Base-by-base conservation (phyloP, 768 basidiomycete genomes). In the Auriscalpium microsporum region DNA sequence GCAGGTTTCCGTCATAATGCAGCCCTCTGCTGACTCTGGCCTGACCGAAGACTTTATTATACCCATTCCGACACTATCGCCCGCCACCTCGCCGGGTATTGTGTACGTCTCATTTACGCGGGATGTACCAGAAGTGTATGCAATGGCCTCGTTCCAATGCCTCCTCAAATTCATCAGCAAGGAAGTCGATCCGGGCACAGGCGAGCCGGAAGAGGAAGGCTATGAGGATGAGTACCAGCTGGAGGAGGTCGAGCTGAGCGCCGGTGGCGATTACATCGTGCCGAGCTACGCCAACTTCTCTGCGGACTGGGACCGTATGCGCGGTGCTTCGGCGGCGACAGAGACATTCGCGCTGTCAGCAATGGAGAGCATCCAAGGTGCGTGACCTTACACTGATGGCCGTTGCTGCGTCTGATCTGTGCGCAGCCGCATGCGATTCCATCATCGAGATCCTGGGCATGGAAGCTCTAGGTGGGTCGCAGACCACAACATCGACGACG, bases 221-320 rank as follows among this genome's bases (percentile, higher is more conserved):
- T 99, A 98, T 69, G 90, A 94, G 66, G 96, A 98, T 73, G 95
- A 98, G 71, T 99, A 99, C 71, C 90, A 92, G 69, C 75, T 97
- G 45, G 96, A 99, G 69, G 96, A 98, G 58, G 82, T 96, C 55
- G 96, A 98, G 68, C 76, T 99, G 52, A 85, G 87, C 56, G 94
- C 91, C 10, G 89, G 87, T 2, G 61, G 61, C 23, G 95, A 98
- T 74, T 99, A 95, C 69, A 90, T 99, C 65, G 75, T 94, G 42
- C 95, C 96, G n/a, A 94, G 81, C 62, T 98, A 97, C 64, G 84
- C 83, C 10, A 89, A 90, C 21, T 98, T 98, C 72, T 79, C 83
- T 54, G 79, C 87, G 50, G 96, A 99, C 73, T 99, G 96, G 96
- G 96, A 97, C 65, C 82, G 92, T 58, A 67, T 99, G 68, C 82